Evolutionary conservation across 1,139 yeast genomes (phyloP), one percentile per base, ranked within the genome.

Genomic region (Hyphopichia buzzinii): DNA sequence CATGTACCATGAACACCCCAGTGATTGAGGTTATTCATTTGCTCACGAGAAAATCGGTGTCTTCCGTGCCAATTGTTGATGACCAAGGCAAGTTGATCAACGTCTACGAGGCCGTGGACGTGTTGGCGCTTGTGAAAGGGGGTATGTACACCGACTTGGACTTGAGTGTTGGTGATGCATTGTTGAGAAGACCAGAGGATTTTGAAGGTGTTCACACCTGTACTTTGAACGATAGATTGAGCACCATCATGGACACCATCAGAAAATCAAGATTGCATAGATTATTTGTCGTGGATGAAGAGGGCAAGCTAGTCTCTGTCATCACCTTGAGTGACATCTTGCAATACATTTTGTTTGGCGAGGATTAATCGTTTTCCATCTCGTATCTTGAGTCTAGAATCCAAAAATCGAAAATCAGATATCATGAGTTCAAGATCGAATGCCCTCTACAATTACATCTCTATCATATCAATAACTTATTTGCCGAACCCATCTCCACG

Each of bases 191-290:
- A 55, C 84, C 96, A 7, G 97, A 90, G 50, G 97, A 92, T 57
- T 94, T 92, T 54, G 98, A 92, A 60, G 98, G 99, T 40, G 98
- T 94, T 12, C 90, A 90, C 61, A 92, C 97, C 0, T 94, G 98
- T 63, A 89, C 97, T 0, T 72, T 81, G 46, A 76, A 81, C 48
- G 99, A 94, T 59, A 75, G 94, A 44, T 70, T 94, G 42, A 86
- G 95, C 45, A 88, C 96, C 12, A 86, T 94, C 42, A 78, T 92
- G 83, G 97, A 92, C 56, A 90, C 96, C 29, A 88, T 94, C 42
- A 77, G 97, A 53, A 84, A 90, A 50, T 83, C 95, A 27, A 77
- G 97, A 48, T 74, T 92, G 44, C 97, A 94, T 61, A 76, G 99
- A 57, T 76, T 94, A 54, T 88, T 90, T 57, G 92, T 94, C 29